Conservation (phyloP, 1,139 yeast genomes). For the Magnusiomyces ingens region DNA sequence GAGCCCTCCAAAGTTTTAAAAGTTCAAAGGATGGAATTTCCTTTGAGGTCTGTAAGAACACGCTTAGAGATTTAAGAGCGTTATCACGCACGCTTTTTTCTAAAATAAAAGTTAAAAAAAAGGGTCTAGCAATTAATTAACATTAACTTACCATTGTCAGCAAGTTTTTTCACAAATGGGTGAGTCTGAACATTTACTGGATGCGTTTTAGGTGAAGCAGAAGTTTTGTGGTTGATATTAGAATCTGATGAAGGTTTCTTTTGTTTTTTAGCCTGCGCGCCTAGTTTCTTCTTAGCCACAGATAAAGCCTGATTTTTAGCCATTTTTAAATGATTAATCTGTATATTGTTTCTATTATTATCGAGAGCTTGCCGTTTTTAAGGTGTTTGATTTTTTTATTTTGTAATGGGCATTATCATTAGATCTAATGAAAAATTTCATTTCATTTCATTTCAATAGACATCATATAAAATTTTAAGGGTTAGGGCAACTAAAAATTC, state of each 20-base stretch:
- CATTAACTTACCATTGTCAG: constrained; percentile 52
- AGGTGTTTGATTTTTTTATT: background rate
- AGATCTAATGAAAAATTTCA: background rate
- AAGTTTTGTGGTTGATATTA: background rate
- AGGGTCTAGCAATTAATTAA: background rate
- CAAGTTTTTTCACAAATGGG: constrained; percentile 69
- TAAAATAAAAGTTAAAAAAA: constrained; percentile 15
- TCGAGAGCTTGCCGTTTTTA: too few species aligned
- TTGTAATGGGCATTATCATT: background rate
- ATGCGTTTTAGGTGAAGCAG: background rate
- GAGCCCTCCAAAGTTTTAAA: constrained; percentile 89
- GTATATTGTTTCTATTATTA: background rate
- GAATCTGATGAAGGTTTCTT: constrained; percentile 5
- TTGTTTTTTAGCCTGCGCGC: background rate
- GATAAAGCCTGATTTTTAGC: background rate
- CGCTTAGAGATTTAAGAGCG: constrained; percentile 62
- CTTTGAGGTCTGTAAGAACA: constrained; percentile 44
- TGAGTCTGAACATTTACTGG: constrained; percentile 24
- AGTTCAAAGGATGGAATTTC: constrained; percentile 48
- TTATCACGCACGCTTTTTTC: constrained; percentile 65
- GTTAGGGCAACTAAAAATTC: background rate
- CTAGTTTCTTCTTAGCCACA: background rate
- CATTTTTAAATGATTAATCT: background rate
- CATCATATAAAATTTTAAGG: background rate
- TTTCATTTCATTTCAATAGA: background rate